Evolutionary conservation across 2,329 filamentous ascomycete species (phyloP).

Genomic region (Scedosporium dehoogii): DNA sequence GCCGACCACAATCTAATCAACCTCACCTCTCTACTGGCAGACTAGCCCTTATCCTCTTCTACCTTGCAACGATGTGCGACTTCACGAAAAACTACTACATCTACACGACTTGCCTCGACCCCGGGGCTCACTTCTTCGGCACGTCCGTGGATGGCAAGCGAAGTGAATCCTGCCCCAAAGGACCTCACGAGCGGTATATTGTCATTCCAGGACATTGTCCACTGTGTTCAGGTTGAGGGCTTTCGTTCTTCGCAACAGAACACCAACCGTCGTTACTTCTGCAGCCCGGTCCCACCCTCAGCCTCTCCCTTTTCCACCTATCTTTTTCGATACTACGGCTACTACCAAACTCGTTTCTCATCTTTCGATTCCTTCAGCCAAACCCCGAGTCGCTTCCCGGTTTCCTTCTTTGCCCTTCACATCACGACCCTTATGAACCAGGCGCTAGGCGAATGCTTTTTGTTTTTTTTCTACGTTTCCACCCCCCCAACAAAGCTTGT

Average conservation of each 20-base stretch:
- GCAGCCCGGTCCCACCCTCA: background rate
- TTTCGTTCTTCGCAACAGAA: background rate
- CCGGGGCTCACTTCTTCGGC: slow-evolving; percentile 60
- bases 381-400: background rate
- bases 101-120: slow-evolving; percentile 61
- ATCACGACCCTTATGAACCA: background rate
- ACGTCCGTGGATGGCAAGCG: slow-evolving; percentile 58
- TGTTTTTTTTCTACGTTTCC: background rate
- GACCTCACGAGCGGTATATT: slow-evolving; percentile 67
- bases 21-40: no score
- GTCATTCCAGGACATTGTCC: slow-evolving; percentile 54
- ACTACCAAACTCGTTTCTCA: background rate
- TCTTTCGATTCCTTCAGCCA: background rate
- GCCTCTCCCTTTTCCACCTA: background rate
- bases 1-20: no score
- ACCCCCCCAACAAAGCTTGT: background rate
- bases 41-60: no score
- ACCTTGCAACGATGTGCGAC: slow-evolving; percentile 37
- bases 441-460: background rate
- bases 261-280: background rate
- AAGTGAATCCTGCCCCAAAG: slow-evolving; percentile 46
- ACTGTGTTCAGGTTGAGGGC: slow-evolving; percentile 28
- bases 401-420: background rate
- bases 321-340: background rate
- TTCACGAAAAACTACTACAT: slow-evolving; percentile 72